A percentile compares a stretch with the other conserved stretches of the same genome.
phyloP scores from a whole-genome alignment of 345 rosid species.

The Toxicodendron radicans region DNA sequence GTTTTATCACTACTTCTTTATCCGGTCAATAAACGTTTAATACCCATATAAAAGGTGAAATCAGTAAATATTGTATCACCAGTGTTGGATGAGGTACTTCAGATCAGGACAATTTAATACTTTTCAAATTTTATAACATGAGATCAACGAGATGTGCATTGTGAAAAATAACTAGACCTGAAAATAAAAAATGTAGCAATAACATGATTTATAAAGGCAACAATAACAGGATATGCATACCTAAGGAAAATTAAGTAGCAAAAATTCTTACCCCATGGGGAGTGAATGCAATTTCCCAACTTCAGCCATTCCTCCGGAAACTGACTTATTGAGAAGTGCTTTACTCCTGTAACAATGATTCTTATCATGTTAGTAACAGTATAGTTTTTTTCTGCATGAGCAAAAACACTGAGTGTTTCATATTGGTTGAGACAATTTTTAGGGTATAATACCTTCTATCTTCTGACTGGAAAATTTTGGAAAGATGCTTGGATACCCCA shows the following conservation, averaged over 20 bases:
- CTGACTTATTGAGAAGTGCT: constrained; percentile 32
- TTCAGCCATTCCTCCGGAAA: constrained; percentile 38
- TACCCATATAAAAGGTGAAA: not conserved
- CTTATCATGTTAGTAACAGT: not conserved
- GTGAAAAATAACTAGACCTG: not conserved
- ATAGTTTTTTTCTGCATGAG: not conserved
- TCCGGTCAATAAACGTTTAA: constrained; percentile 7
- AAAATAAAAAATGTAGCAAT: not conserved
- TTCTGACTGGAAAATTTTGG: constrained; percentile 34
- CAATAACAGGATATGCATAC: not conserved
- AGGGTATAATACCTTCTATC: constrained; percentile 49
- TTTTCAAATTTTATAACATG: not conserved
- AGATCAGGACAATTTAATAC: not conserved
- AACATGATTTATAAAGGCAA: not conserved
- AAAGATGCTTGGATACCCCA: constrained; percentile 41
- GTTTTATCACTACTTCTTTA: not conserved
- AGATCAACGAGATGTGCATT: not conserved
- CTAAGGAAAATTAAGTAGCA: constrained; percentile 10
- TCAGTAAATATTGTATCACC: not conserved
- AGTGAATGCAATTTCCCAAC: constrained; percentile 30
- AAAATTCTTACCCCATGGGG: constrained; percentile 38
- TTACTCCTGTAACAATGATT: constrained; percentile 34
- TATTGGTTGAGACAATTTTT: not conserved
- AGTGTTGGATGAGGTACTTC: constrained; percentile 3
- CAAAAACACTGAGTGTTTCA: not conserved